Evolutionary conservation across 2,329 filamentous ascomycete species (phyloP).

Genomic region (Sordariomycetes sp.): DNA sequence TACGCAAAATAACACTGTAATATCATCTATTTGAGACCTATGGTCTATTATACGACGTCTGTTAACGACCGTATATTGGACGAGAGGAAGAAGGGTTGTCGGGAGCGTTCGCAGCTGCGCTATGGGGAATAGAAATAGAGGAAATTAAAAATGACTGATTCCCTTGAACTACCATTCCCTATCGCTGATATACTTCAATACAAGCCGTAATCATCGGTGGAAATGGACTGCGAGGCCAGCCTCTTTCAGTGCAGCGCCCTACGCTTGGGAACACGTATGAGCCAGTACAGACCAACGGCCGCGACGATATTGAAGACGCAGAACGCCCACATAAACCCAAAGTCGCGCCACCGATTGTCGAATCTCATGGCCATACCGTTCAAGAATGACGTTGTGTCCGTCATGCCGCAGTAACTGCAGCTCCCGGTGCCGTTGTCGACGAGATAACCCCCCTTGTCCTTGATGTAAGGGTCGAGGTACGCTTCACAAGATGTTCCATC

Average conservation of each 20-base stretch:
- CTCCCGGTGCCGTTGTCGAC: conserved; percentile 24
- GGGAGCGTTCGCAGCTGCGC: no score
- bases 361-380: conserved; percentile 27
- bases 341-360: conserved; percentile 41
- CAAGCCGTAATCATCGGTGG: no score
- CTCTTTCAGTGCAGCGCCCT: neutral
- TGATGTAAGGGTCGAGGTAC: conserved; percentile 39
- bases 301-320: conserved; percentile 36
- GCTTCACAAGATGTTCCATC: conserved; percentile 35
- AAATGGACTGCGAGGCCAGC: no score
- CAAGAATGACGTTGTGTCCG: conserved; percentile 25
- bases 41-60: no score
- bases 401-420: conserved; percentile 32
- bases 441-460: conserved; percentile 30
- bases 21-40: no score
- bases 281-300: conserved; percentile 36
- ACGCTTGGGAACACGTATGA: conserved; percentile 24
- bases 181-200: no score
- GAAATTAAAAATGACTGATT: no score
- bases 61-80: no score
- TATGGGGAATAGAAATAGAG: no score
- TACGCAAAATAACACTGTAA: no score
- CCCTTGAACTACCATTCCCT: no score
- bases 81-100: no score
- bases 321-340: conserved; percentile 40